Evolutionary conservation across 331 rosid genomes (phyloP).

Genomic region (Acacia concinna): DNA sequence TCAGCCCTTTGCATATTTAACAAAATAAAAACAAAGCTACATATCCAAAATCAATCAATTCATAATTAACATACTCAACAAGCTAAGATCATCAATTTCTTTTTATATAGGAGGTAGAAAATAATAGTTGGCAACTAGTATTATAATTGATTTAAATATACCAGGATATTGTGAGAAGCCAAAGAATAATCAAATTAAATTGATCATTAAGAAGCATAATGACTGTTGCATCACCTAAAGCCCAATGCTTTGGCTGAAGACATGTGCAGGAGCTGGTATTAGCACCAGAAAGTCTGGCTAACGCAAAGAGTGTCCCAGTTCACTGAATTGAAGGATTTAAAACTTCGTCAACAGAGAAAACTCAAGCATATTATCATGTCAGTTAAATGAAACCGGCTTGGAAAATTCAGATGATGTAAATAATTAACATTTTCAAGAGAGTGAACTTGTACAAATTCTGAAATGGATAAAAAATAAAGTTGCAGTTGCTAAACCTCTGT

Average conservation of each 20-base stretch:
- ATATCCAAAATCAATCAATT: too few relatives aligned
- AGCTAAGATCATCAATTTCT: too few relatives aligned
- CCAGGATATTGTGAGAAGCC: constrained; percentile 7
- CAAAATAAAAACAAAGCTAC: too few relatives aligned
- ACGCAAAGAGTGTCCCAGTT: constrained; percentile 83
- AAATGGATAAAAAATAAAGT: neutral
- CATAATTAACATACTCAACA: too few relatives aligned
- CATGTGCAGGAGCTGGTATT: constrained; percentile 88
- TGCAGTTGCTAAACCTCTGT: constrained; percentile 67
- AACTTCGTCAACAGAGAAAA: constrained; percentile 19
- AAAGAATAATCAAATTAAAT: constrained; percentile 12
- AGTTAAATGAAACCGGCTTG: neutral
- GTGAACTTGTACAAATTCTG: neutral
- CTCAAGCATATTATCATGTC: constrained; percentile 6
- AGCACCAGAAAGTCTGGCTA: constrained; percentile 96
- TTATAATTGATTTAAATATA: too few relatives aligned
- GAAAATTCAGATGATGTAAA: neutral
- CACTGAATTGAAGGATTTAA: constrained; percentile 55
- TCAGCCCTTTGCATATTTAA: too few relatives aligned
- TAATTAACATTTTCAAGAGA: neutral
- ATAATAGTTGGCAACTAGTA: constrained; percentile 14
- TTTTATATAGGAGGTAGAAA: constrained; percentile 33
- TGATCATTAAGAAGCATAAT: neutral
- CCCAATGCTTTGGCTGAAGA: constrained; percentile 85
- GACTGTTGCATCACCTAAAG: constrained; percentile 57